Evolutionary conservation across 257 asterid genomes (phyloP), one percentile per base, ranked within the genome.

Genomic region (Rhazya stricta): DNA sequence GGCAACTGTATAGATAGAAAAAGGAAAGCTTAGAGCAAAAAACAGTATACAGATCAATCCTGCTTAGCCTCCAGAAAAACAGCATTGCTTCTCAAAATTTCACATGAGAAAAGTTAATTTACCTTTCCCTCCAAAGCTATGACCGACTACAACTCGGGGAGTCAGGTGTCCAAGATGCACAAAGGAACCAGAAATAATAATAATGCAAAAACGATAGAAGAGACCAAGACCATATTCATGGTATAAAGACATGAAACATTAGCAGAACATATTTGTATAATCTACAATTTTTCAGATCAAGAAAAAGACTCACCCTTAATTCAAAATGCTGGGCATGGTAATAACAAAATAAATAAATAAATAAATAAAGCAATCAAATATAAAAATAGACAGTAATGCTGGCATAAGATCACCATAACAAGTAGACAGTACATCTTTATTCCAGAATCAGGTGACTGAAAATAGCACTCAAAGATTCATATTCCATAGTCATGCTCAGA

Each of bases 41-140:
- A 63, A 62, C 56, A 2, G 15, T 41, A 25, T 51, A 13, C 29
- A 12, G n/a, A 70, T 34, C 1, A 27, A 54, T 23, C 67, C 50
- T 36, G 34, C 25, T 57, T 62, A 53, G 34, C 32, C 37, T 51
- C 53, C 71, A 37, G 30, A 19, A 13, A 58, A 51, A 62, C 23
- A 74, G 45, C 58, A 73, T 18, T 13, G 61, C 12, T 54, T 46
- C 37, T 75, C 41, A 67, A 53, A 37, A 56, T 45, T 37, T 16
- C 48, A 45, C 61, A 74, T 71, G 23, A 68, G 69, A 74, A 66
- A 54, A 37, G 43, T 43, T 37, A 72, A 76, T 50, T 75, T 89
- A 94, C 99, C 99, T 94, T 94, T 94, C 74, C 99, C 99, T 66
- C 99, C 98, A 83, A 94, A 94, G 88, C 98, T 94, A 85, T 94